Evolutionary conservation across 257 asterid species (phyloP).

Genomic region (Lycium barbarum): DNA sequence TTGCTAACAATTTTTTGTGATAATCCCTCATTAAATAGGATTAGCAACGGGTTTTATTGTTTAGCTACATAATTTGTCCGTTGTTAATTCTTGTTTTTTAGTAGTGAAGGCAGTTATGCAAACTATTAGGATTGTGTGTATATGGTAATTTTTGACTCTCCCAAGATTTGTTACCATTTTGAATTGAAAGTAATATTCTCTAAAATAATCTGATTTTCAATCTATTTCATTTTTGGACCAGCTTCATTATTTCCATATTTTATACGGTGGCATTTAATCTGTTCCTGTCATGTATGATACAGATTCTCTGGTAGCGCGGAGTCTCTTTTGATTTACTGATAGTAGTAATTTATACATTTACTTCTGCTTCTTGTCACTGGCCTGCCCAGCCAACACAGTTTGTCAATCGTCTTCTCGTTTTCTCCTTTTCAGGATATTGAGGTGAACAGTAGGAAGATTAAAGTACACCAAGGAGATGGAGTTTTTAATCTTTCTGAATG

Average conservation of each 20-base stretch:
- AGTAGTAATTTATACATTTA: background rate
- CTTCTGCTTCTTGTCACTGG: background rate
- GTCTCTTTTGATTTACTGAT: background rate
- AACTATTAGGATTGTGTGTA: background rate
- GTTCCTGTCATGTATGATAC: background rate
- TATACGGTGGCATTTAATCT: constrained; percentile 3
- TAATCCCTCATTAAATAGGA: no score
- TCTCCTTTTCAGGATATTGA: constrained; percentile 68
- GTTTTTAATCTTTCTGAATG: constrained; percentile 63
- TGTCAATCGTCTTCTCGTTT: background rate
- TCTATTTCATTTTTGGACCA: background rate
- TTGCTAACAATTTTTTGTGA: no score
- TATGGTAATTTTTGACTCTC: background rate
- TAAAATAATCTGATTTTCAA: background rate
- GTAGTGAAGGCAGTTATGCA: background rate
- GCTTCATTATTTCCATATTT: background rate
- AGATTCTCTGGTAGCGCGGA: background rate
- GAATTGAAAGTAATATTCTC: constrained; percentile 2
- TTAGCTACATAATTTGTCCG: no score
- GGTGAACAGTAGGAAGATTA: constrained; percentile 75
- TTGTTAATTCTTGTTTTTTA: no score
- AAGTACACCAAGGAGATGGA: constrained; percentile 74
- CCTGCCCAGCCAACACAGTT: background rate
- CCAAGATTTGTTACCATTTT: background rate
- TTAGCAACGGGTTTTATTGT: no score